A percentile compares a stretch with the other conserved stretches of the same genome.
Evolutionary conservation across 495 filamentous ascomycete species (phyloP).

Genomic region (Penicillium malachiteum): DNA sequence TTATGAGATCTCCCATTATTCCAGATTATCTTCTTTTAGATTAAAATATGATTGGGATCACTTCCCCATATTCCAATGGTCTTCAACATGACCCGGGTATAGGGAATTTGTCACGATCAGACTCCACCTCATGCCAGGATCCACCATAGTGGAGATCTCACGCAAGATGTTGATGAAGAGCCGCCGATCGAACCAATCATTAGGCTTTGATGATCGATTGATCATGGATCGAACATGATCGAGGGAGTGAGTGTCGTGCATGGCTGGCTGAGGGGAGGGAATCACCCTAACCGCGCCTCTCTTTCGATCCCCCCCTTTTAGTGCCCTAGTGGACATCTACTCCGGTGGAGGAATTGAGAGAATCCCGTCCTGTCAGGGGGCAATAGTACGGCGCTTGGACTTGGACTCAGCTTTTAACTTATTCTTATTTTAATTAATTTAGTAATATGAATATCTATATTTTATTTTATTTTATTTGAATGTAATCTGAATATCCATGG

Average conservation of each 20-base stretch:
- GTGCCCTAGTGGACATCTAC: not conserved
- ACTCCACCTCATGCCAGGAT: conserved; percentile 13
- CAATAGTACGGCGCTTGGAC: too few relatives aligned
- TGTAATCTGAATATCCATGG: too few relatives aligned
- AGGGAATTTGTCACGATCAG: conserved; percentile 26
- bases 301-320: conserved; percentile 29
- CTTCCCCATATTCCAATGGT: conserved; percentile 6
- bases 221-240: conserved; percentile 19
- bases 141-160: conserved; percentile 2
- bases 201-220: conserved; percentile 11
- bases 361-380: too few relatives aligned
- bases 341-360: too few relatives aligned
- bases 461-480: too few relatives aligned
- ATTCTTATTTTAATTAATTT: too few relatives aligned
- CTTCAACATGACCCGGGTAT: conserved; percentile 1
- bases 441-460: too few relatives aligned
- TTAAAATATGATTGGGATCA: not conserved
- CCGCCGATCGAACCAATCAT: conserved; percentile 23
- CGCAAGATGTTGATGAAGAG: not conserved
- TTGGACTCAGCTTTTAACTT: too few relatives aligned
- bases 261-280: conserved; percentile 30
- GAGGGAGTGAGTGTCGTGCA: conserved; percentile 26
- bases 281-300: conserved; percentile 25
- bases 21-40: conserved; percentile 6
- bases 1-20: conserved; percentile 8